Evolutionary conservation across 441 rosid genomes (phyloP).

Genomic region (Omphalea diandra): DNA sequence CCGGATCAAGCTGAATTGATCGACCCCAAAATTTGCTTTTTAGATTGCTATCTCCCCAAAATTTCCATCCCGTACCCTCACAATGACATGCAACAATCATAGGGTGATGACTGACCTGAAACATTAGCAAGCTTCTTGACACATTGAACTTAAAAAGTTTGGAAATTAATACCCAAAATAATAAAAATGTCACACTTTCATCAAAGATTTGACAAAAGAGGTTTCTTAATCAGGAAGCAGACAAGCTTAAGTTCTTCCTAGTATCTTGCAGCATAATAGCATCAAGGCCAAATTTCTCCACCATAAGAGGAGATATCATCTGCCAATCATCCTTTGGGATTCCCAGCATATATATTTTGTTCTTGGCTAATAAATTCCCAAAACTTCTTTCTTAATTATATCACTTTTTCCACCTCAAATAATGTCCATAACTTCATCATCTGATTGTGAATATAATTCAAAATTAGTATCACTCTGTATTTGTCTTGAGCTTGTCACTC

Average conservation of each 20-base stretch:
- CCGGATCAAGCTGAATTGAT: constrained; percentile 87
- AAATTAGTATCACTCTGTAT: neutral
- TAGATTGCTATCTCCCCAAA: constrained; percentile 86
- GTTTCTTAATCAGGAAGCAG: neutral
- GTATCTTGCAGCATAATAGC: neutral
- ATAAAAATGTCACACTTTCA: neutral
- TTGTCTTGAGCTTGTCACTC: neutral
- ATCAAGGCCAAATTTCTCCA: neutral
- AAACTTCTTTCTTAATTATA: neutral
- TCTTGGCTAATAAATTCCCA: neutral
- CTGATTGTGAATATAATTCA: neutral
- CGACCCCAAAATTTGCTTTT: constrained; percentile 97
- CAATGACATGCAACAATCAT: constrained; percentile 90
- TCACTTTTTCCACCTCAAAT: neutral
- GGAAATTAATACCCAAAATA: neutral
- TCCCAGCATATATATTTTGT: neutral
- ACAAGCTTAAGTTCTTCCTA: neutral
- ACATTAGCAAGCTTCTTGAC: constrained; percentile 18
- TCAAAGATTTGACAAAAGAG: neutral
- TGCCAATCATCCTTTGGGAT: neutral
- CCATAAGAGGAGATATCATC: neutral
- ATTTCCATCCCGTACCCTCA: constrained; percentile 93
- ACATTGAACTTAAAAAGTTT: neutral
- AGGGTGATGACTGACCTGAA: constrained; percentile 95
- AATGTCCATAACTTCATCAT: neutral